These are phyloP conservation scores for Plantago coronopus DNA, from an alignment of 305 asterid species.

Conservation along the genomic window DNA sequence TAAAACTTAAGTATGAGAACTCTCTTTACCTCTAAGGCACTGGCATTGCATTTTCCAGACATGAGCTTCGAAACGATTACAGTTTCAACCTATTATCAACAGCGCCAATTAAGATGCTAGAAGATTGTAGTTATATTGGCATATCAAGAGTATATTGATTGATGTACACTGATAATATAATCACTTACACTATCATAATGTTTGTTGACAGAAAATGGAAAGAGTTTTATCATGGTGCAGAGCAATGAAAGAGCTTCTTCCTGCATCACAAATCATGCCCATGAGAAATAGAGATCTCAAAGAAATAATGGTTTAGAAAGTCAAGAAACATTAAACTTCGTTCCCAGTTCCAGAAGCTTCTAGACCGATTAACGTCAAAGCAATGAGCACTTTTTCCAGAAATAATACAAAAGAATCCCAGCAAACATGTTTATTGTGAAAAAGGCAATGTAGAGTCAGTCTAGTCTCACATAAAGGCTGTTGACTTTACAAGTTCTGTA, in stretches of 20 bases:
- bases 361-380: conserved; percentile 5
- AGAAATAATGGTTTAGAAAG: conserved; percentile 18
- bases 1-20: conserved; percentile 9
- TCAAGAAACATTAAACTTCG: conserved; percentile 5
- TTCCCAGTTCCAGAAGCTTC: neutral
- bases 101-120: neutral
- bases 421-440: neutral
- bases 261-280: conserved; percentile 44
- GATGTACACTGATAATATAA: conserved; percentile 4
- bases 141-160: too few species aligned
- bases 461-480: too few species aligned
- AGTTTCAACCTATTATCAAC: conserved; percentile 66
- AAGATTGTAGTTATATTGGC: neutral
- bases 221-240: conserved; percentile 49
- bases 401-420: conserved; percentile 2
- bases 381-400: neutral
- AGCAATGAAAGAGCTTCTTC: conserved; percentile 61
- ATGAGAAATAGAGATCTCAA: too few species aligned
- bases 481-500: too few species aligned
- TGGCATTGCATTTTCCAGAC: conserved; percentile 56
- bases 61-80: conserved; percentile 58
- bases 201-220: conserved; percentile 58
- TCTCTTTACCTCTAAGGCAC: conserved; percentile 52
- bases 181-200: conserved; percentile 72
- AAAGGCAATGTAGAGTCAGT: too few species aligned